phyloP scores from a whole-genome alignment of 1,139 yeast genomes.

The Hyphopichia khmerensis region DNA sequence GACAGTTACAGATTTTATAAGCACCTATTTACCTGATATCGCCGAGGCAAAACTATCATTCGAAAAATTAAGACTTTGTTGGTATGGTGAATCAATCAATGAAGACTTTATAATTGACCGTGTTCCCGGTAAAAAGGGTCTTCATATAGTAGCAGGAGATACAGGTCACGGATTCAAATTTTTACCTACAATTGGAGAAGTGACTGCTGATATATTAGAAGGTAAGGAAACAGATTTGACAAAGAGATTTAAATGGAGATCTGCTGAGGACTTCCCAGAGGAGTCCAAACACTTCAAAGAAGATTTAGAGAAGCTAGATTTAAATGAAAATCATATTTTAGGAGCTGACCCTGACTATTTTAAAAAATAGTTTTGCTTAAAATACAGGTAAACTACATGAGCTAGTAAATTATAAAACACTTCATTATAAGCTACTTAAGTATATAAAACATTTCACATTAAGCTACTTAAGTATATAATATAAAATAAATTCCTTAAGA shows the following conservation, averaged over 20 bases:
- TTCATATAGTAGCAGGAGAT: conserved; percentile 40
- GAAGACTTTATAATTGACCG: conserved; percentile 34
- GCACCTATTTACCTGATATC: conserved; percentile 3
- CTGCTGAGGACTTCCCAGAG: neutral
- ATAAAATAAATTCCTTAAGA: no score
- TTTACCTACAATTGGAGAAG: conserved; percentile 23
- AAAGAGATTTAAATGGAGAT: conserved; percentile 25
- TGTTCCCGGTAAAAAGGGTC: conserved; percentile 27
- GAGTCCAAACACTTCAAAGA: neutral
- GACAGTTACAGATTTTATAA: conserved; percentile 4
- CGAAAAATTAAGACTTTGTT: conserved; percentile 9
- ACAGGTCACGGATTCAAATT: conserved; percentile 35
- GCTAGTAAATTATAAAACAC: no score
- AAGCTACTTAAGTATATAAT: no score
- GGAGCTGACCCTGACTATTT: neutral
- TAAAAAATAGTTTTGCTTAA: neutral
- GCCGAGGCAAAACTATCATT: conserved; percentile 4
- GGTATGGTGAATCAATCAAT: conserved; percentile 40
- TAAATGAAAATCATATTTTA: neutral
- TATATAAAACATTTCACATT: no score
- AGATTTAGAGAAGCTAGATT: neutral
- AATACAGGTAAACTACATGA: neutral
- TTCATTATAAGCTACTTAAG: no score
- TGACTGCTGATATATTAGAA: conserved; percentile 19
- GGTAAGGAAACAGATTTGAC: conserved; percentile 19